Percentiles rank a stretch among this genome's conserved stretches.
These are phyloP conservation scores for Agarophyton chilense DNA, from an alignment of 23 red algal species.

Conservation along the genomic window DNA sequence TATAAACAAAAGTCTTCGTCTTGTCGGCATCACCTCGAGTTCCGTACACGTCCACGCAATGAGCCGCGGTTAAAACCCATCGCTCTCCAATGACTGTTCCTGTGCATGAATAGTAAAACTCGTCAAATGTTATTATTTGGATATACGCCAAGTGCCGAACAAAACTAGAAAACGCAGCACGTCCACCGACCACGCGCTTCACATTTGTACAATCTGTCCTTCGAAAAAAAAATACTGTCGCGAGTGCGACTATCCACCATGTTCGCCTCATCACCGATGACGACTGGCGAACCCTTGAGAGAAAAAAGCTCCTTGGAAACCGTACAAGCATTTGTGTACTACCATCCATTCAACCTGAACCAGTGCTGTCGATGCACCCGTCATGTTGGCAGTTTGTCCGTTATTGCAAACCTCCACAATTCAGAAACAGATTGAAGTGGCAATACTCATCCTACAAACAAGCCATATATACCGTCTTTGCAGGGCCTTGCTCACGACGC, in stretches of 20 bases:
- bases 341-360: not conserved
- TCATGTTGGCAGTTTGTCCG: not conserved
- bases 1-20: not conserved
- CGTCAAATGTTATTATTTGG: slow-evolving; percentile 4
- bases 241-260: slow-evolving; percentile 8
- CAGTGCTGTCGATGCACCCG: too few species aligned
- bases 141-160: slow-evolving; percentile 12
- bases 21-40: slow-evolving; percentile 4
- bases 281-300: not conserved
- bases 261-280: slow-evolving; percentile 7
- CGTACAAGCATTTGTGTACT: not conserved
- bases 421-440: too few species aligned
- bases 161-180: not conserved
- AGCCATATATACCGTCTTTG: not conserved
- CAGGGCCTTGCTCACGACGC: not conserved
- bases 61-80: slow-evolving; percentile 34
- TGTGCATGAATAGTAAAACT: slow-evolving; percentile 19
- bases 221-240: not conserved
- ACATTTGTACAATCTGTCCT: not conserved
- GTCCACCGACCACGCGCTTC: slow-evolving; percentile 12
- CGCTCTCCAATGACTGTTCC: slow-evolving; percentile 9
- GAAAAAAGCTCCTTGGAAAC: not conserved
- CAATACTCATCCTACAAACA: not conserved
- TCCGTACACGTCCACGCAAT: slow-evolving; percentile 29
- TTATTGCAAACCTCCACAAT: not conserved